phyloP scores from a whole-genome alignment of 2,329 filamentous ascomycete genomes.

The Orbilia javanica region DNA sequence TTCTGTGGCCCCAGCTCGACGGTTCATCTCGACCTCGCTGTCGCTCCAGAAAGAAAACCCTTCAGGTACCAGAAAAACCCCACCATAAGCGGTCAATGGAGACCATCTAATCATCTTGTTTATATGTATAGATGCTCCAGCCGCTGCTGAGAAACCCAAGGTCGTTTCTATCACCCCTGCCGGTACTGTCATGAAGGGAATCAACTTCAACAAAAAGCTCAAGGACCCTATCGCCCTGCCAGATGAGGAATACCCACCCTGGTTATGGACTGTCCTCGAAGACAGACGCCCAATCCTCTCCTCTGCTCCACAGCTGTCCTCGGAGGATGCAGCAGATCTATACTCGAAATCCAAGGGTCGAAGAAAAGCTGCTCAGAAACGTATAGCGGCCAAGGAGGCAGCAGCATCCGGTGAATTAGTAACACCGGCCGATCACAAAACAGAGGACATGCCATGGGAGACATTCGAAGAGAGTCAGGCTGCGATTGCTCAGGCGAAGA shows the following conservation, averaged over 20 bases:
- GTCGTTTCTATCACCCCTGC: constrained; percentile 66
- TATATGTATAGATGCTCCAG: neutral
- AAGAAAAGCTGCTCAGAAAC: constrained; percentile 61
- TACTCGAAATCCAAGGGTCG: constrained; percentile 75
- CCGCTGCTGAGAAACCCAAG: constrained; percentile 25
- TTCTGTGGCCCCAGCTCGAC: neutral
- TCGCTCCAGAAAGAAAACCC: constrained; percentile 17
- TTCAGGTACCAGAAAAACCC: constrained; percentile 19
- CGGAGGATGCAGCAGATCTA: constrained; percentile 75
- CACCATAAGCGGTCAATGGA: constrained; percentile 7
- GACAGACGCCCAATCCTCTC: constrained; percentile 67
- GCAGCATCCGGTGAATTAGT: constrained; percentile 40
- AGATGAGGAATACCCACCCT: constrained; percentile 82
- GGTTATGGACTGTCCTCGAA: constrained; percentile 81
- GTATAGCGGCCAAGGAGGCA: constrained; percentile 52
- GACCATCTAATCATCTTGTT: neutral
- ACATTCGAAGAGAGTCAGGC: constrained; percentile 66
- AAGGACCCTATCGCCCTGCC: constrained; percentile 79
- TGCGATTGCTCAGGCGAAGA: constrained; percentile 74
- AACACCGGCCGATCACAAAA: constrained; percentile 41
- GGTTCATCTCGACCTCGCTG: constrained; percentile 35
- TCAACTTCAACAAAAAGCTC: constrained; percentile 82
- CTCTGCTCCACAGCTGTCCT: constrained; percentile 63
- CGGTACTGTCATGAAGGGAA: constrained; percentile 77
- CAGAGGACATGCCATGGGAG: constrained; percentile 52